Evolutionary conservation across 345 rosid genomes (phyloP), one percentile per base, ranked within the genome.

Genomic region (Linum usitatissimum): DNA sequence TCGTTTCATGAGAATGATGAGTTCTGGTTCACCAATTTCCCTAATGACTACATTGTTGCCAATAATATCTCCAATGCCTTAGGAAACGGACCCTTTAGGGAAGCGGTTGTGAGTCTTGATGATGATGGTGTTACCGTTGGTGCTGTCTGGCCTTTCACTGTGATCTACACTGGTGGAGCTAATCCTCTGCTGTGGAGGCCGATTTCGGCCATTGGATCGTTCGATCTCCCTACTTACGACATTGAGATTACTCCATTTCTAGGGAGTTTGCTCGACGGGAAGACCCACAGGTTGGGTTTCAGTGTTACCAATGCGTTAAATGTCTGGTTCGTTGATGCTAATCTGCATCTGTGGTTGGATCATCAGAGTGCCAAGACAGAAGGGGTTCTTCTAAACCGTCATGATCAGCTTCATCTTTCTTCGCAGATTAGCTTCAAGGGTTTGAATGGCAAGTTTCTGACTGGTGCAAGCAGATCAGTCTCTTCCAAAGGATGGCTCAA

Each of bases 21-120:
- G 79, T 88, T 80, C 72, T 91, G 98, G 98, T 86, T 78, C 68
- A 66, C 71, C 12, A 88, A 88, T 68, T 73, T 63, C 66, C 95
- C 90, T 0, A 83, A 84, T 70, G 95, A 91, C 30, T 91, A 71
- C 57, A 73, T 91, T 61, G 60, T 64, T 30, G 88, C 87, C 0
- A 91, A 91, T 42, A 79, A 79, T 67, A 75, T 88, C 9, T 78
- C 73, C 19, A 73, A 18, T 34, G 34, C 12, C 0, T 67, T 76
- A 13, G 98, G 96, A 20, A 91, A 91, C 71, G 96, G 98, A 49
- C 95, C 98, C 56, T 91, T 91, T 65, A 78, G 98, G 70, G 98
- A 91, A 77, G 96, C 86, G 64, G 66, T 86, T 65, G 81, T 91
- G 42, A 82, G 73, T 61, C 80, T 91, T 18, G 96, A 91, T 59